phyloP scores from a whole-genome alignment of 345 rosid genomes.

The Sisymbrium altissimum region DNA sequence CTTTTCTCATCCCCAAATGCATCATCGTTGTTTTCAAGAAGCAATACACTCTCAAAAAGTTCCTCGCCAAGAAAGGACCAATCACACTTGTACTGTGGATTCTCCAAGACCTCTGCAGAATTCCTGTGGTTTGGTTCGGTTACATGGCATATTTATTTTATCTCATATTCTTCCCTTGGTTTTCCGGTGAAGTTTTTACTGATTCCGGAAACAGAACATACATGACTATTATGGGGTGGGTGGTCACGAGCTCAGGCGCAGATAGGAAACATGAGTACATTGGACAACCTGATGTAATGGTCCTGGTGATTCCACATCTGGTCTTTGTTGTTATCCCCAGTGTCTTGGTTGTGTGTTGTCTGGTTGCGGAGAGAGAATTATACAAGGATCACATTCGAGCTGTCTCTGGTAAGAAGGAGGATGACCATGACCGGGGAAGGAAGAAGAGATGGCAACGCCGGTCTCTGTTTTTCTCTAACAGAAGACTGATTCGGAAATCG shows the following conservation, averaged over 20 bases:
- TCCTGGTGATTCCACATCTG: conserved; percentile 80
- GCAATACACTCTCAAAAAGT: conserved; percentile 54
- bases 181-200: conserved; percentile 62
- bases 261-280: conserved; percentile 45
- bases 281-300: conserved; percentile 82
- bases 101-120: conserved; percentile 68
- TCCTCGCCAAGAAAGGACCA: conserved; percentile 44
- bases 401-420: conserved; percentile 68
- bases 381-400: conserved; percentile 50
- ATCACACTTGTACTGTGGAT: conserved; percentile 52
- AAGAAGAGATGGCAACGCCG: conserved; percentile 31
- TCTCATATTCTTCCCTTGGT: conserved; percentile 78
- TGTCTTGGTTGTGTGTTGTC: conserved; percentile 43
- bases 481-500: conserved; percentile 50
- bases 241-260: conserved; percentile 35
- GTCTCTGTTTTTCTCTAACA: conserved; percentile 30
- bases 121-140: conserved; percentile 64
- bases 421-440: conserved; percentile 41
- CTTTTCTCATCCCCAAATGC: conserved; percentile 60
- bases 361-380: conserved; percentile 72
- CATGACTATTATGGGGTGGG: conserved; percentile 94
- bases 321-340: conserved; percentile 64
- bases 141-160: conserved; percentile 55
- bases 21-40: conserved; percentile 46
- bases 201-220: conserved; percentile 49